phyloP scores from a whole-genome alignment of 345 rosid genomes.

The Pseudoturritis turrita region DNA sequence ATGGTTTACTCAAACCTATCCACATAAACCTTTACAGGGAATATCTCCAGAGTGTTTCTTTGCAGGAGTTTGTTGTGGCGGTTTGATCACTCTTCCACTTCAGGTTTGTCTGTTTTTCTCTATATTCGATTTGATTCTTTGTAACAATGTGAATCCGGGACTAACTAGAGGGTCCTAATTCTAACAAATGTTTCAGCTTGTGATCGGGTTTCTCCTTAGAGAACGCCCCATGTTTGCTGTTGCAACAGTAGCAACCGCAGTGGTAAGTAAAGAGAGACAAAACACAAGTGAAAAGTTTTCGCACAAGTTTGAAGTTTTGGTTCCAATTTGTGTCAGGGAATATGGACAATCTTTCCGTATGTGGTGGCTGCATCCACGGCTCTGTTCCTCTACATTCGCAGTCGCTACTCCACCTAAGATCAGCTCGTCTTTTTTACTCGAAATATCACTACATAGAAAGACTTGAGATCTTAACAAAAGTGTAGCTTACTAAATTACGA shows the following conservation, averaged over 20 bases:
- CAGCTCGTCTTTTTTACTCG: not conserved
- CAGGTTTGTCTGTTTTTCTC: conserved; percentile 42
- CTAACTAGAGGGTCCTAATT: not conserved
- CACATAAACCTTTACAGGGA: conserved; percentile 44
- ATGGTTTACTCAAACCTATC: not conserved
- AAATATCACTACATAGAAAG: not conserved
- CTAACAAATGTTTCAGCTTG: conserved; percentile 42
- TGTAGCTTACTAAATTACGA: no score
- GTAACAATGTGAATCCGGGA: not conserved
- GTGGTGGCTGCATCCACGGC: conserved; percentile 69
- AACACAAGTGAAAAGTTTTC: not conserved
- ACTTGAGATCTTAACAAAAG: not conserved
- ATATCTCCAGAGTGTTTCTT: conserved; percentile 80
- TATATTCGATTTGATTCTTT: not conserved
- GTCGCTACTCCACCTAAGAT: conserved; percentile 12
- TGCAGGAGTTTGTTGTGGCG: conserved; percentile 92
- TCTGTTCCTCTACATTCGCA: conserved; percentile 41
- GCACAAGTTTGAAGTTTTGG: conserved; percentile 10
- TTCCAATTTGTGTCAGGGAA: conserved; percentile 44
- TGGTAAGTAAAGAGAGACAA: conserved; percentile 39
- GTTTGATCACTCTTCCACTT: conserved; percentile 79
- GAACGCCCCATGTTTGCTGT: conserved; percentile 70
- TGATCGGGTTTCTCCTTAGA: conserved; percentile 68
- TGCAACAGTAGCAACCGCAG: conserved; percentile 74
- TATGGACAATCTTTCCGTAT: conserved; percentile 79